A percentile compares a stretch with the other conserved stretches of the same genome.
phyloP scores from a whole-genome alignment of 2,329 filamentous ascomycete genomes.

The Juglanconis sp. region DNA sequence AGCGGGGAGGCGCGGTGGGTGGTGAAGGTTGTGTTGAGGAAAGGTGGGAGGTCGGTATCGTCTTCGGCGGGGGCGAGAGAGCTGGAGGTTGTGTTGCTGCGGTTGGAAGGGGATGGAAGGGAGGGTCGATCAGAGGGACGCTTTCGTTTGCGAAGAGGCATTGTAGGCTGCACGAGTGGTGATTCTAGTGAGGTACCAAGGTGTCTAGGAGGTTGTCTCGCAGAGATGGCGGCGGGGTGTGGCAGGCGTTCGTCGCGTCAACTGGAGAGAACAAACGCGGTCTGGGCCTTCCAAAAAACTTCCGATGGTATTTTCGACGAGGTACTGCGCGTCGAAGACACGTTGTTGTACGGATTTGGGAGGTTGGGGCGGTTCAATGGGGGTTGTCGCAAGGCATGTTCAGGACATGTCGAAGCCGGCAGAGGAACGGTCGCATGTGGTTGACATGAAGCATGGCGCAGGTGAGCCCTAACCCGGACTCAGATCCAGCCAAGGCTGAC shows the following conservation, averaged over 20 bases:
- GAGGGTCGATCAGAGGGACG: background rate
- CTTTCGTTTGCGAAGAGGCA: slow-evolving; percentile 11
- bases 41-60: slow-evolving; percentile 33
- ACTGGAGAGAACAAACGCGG: background rate
- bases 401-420: background rate
- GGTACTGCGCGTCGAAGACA: background rate
- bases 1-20: slow-evolving; percentile 55
- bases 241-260: slow-evolving; percentile 2
- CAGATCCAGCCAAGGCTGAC: background rate
- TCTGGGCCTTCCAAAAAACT: background rate
- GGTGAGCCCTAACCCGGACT: slow-evolving; percentile 7
- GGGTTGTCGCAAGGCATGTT: background rate
- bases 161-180: background rate
- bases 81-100: background rate
- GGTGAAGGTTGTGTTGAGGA: slow-evolving; percentile 59
- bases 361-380: background rate
- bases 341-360: background rate
- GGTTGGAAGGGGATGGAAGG: background rate
- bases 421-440: too few relatives aligned
- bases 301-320: too few relatives aligned
- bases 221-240: background rate
- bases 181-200: background rate
- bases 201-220: background rate
- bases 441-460: background rate
- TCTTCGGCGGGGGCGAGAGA: slow-evolving; percentile 14